Evolutionary conservation across 306 rosid genomes (phyloP), one percentile per base, ranked within the genome.

Genomic region (Adenanthera pavonina): DNA sequence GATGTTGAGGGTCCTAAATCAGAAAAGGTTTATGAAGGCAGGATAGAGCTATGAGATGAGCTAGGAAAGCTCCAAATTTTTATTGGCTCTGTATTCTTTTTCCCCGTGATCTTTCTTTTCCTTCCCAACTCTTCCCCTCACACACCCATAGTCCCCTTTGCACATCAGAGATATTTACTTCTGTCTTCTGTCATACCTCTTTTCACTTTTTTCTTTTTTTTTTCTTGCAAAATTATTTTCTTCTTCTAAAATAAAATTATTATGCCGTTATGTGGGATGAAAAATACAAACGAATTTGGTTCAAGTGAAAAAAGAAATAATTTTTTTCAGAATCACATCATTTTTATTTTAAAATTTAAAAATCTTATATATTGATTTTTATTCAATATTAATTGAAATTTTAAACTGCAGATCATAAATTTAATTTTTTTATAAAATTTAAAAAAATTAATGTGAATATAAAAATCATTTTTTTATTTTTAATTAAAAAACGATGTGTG

Each of bases 21-120:
- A 86, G 82, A 78, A 91, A 83, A 84, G 82, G 53, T 36, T 59
- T 74, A 79, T 48, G 83, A 80, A 78, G 56, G 67, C 13, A 56
- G 30, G 52, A 12, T 69, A 47, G 72, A 62, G 74, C 33, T 25
- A 65, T 82, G 34, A 81, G 78, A 73, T 60, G 36, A 54, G 77
- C 79, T 41, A 78, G 59, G 11, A 75, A 86, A 57, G 77, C 47
- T 40, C 73, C 71, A 87, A 59, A 71, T 60, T 80, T 85, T 86
- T 71, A 80, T 86, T 85, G 87, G 84, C 74, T 73, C 82, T 65
- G 86, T 40, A 67, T 85, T 62, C 67, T 75, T 72, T 83, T 61
- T 65, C 76, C 69, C 75, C 2, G 16, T 30, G 11, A 30, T 25
- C 62, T 64, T 54, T 85, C 40, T 59, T 76, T 72, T 49, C 69